Base-by-base conservation (phyloP, 805 yeast genomes). In the Metschnikowia dekortorum region DNA sequence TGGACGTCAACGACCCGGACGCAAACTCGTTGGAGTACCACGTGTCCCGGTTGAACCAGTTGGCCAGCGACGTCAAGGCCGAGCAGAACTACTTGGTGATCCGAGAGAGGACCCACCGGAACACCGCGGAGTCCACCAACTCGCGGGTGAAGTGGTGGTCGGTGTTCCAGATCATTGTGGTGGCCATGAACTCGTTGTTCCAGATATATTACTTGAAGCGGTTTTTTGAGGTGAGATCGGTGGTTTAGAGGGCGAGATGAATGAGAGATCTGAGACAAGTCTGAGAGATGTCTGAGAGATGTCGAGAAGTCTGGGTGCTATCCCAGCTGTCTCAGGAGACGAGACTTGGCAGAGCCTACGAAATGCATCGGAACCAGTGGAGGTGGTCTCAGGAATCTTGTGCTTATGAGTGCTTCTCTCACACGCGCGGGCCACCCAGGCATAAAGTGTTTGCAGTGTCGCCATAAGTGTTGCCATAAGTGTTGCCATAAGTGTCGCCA, bases 91-190 rank as follows among this genome's bases (percentile, higher is more conserved):
- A 94, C 71, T 84, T 94, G 61, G 95, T 91, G 44, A 90, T 92
- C 53, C 84, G 99, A 72, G 99, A 92, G 73, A 86, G 97, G 74
- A 87, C 95, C 13, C 99, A 92, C 70, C 87, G 99, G 81, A 94
- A 92, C 73, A 92, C 99, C 8, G 98, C 99, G 6, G 99, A 92
- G 73, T 87, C 96, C 26, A 92, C 99, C 42, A 92, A 92, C 70
- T 85, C 94, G 49, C 83, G 99, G 63, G 98, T 92, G 57, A 92
- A 92, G 71, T 94, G 96, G 89, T 92, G 99, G 99, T 88, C 96
- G 29, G 78, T 89, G 32, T 86, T 91, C 78, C 99, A 92, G 75
- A 75, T 94, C 56, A 61, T 84, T 47, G 91, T 94, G 49, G 97
- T 92, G 42, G 86, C 85, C 14, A 80, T 79, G 54, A 94, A 90